These are phyloP conservation scores for Malassezia brasiliensis DNA, from an alignment of 1,284 basidiomycete species.

Conservation along the genomic window DNA sequence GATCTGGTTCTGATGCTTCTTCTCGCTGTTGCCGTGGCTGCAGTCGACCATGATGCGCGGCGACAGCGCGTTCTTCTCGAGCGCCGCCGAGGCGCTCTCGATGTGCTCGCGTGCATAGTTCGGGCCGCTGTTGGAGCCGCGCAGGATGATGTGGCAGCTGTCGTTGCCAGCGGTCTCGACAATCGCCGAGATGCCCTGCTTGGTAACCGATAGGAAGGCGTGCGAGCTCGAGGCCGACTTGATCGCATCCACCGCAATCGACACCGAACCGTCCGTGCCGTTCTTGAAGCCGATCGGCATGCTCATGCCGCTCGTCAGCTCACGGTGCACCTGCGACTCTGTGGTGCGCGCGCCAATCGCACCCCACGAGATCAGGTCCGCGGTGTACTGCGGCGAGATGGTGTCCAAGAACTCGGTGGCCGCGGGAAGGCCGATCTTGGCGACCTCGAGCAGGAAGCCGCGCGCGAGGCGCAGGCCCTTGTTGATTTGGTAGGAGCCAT, in stretches of 20 bases:
- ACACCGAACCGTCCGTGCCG: constrained; percentile 49
- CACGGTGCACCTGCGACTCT: constrained; percentile 87
- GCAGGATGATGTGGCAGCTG: constrained; percentile 45
- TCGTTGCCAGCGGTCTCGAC: constrained; percentile 47
- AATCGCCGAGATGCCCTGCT: constrained; percentile 59
- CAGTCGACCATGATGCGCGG: constrained; percentile 59
- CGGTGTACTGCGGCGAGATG: constrained; percentile 84
- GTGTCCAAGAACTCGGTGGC: constrained; percentile 57
- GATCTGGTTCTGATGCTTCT: constrained; percentile 57
- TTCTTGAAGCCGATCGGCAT: constrained; percentile 75
- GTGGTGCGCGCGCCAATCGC: constrained; percentile 70
- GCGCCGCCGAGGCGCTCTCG: constrained; percentile 22
- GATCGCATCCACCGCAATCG: constrained; percentile 84
- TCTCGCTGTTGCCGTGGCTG: constrained; percentile 63
- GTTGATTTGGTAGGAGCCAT: constrained; percentile 79
- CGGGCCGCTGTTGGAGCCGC: constrained; percentile 44
- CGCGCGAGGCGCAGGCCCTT: constrained; percentile 86
- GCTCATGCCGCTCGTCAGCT: constrained; percentile 70
- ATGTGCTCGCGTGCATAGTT: constrained; percentile 41
- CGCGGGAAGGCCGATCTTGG: constrained; percentile 49
- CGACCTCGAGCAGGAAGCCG: constrained; percentile 63
- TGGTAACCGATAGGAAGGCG: constrained; percentile 95
- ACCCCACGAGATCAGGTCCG: constrained; percentile 92
- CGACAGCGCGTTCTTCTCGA: constrained; percentile 26
- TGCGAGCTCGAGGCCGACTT: constrained; percentile 80